phyloP scores from a whole-genome alignment of 208 protist genomes.

The Trypanosoma vivax region DNA sequence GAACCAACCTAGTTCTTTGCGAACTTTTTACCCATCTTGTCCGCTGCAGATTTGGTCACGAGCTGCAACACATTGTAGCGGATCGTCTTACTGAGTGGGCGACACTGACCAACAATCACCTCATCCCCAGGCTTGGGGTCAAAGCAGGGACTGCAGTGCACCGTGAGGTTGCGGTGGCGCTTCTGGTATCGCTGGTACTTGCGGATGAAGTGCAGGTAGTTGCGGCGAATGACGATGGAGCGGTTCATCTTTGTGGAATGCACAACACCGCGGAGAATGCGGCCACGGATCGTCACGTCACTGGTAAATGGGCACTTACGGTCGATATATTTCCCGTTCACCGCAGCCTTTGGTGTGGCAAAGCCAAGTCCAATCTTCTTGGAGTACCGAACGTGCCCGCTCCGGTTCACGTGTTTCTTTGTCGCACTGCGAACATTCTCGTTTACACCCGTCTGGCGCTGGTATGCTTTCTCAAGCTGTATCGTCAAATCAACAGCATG shows the following conservation, averaged over 20 bases:
- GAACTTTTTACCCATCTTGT: constrained; percentile 85
- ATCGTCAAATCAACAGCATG: constrained; percentile 78
- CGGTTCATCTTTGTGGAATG: constrained; percentile 98
- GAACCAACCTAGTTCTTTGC: constrained; percentile 54
- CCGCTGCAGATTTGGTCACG: constrained; percentile 79
- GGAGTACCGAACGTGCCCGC: constrained; percentile 90
- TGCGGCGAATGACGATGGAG: constrained; percentile 97
- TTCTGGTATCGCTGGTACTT: constrained; percentile 99
- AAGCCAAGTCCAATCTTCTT: constrained; percentile 99
- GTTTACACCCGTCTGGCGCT: constrained; percentile 88
- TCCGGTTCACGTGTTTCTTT: constrained; percentile 53
- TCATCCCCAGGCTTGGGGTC: constrained; percentile 97
- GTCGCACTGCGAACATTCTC: constrained; percentile 74
- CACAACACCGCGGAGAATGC: constrained; percentile 98
- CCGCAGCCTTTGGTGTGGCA: constrained; percentile 97
- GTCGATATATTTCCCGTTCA: constrained; percentile 99
- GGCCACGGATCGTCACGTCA: constrained; percentile 99
- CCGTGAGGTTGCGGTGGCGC: constrained; percentile 98
- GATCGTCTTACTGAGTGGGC: constrained; percentile 99
- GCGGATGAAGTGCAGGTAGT: constrained; percentile 99
- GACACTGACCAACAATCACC: constrained; percentile 99
- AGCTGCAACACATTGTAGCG: constrained; percentile 99
- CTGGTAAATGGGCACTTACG: constrained; percentile 99
- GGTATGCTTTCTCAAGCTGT: constrained; percentile 89
- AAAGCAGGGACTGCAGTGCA: constrained; percentile 98